Evolutionary conservation across 805 yeast species (phyloP).

Genomic region (Kluyveromyces nonfermentans): DNA sequence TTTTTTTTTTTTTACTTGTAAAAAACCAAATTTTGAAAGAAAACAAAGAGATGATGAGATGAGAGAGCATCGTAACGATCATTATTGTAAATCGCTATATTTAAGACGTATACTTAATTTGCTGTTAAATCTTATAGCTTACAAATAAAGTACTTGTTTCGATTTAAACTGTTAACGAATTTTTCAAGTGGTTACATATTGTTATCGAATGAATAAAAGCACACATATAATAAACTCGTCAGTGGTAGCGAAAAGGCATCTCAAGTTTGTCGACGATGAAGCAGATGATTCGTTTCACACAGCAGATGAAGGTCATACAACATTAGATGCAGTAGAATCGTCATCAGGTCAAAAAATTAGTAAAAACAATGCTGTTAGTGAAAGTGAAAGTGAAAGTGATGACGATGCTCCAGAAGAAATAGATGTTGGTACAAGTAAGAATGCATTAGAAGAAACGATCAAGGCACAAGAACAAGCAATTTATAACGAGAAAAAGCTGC

Average conservation of each 20-base stretch:
- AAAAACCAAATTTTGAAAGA: not conserved
- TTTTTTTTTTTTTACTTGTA: not conserved
- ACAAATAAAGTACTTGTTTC: not conserved
- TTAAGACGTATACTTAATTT: not conserved
- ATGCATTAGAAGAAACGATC: slow-evolving; percentile 17
- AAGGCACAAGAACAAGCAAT: slow-evolving; percentile 21
- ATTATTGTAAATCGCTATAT: not conserved
- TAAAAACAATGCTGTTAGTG: slow-evolving; percentile 16
- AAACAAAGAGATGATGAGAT: slow-evolving; percentile 3
- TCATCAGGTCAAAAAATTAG: not conserved
- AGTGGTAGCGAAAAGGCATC: slow-evolving; percentile 11
- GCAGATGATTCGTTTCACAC: slow-evolving; percentile 10
- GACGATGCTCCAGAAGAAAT: slow-evolving; percentile 49
- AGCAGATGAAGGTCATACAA: slow-evolving; percentile 11
- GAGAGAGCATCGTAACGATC: not conserved
- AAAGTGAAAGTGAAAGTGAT: slow-evolving; percentile 22
- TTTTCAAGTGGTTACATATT: not conserved
- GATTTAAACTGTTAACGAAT: too few species aligned
- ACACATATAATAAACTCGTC: not conserved
- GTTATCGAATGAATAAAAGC: not conserved
- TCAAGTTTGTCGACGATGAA: slow-evolving; percentile 21
- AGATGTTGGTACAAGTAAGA: slow-evolving; percentile 22
- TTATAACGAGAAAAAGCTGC: slow-evolving; percentile 17
- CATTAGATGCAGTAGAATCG: not conserved
- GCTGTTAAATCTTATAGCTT: not conserved